A percentile compares a stretch with the other conserved stretches of the same genome.
These are phyloP conservation scores for Blastobotrys petasosporus DNA, from an alignment of 1,139 yeast species.

Conservation along the genomic window DNA sequence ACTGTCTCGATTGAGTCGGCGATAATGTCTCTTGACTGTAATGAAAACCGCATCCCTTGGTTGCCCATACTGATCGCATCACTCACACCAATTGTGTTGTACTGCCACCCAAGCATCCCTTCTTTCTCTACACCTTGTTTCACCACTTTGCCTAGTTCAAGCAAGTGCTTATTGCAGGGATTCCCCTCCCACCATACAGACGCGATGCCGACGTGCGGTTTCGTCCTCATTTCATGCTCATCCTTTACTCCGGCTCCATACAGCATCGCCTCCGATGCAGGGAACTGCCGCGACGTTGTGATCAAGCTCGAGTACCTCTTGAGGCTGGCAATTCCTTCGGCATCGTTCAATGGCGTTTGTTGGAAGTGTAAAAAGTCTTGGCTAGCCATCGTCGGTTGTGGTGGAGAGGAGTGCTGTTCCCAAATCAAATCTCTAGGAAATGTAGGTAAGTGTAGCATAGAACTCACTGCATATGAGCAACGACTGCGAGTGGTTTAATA, in stretches of 20 bases:
- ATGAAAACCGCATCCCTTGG: slow-evolving; percentile 86
- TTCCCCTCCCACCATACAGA: slow-evolving; percentile 98
- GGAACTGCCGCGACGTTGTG: slow-evolving; percentile 79
- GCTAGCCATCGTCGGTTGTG: background rate
- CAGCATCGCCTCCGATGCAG: slow-evolving; percentile 91
- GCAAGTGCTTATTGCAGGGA: slow-evolving; percentile 91
- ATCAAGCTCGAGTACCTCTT: slow-evolving; percentile 74
- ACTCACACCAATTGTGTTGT: slow-evolving; percentile 89
- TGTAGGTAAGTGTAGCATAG: too few relatives aligned
- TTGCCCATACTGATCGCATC: slow-evolving; percentile 98
- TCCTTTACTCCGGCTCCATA: slow-evolving; percentile 83
- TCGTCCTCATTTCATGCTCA: slow-evolving; percentile 54
- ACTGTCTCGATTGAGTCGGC: slow-evolving; percentile 95
- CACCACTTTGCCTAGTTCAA: slow-evolving; percentile 74
- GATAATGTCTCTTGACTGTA: slow-evolving; percentile 88
- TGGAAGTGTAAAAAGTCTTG: slow-evolving; percentile 15
- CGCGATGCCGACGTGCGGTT: slow-evolving; percentile 91
- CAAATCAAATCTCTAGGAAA: background rate
- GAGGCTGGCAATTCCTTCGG: slow-evolving; percentile 28
- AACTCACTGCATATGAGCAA: too few relatives aligned
- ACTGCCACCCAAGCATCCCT: slow-evolving; percentile 88
- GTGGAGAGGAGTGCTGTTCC: too few relatives aligned
- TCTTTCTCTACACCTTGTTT: slow-evolving; percentile 73
- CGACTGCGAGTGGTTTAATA: too few relatives aligned
- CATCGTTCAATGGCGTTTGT: slow-evolving; percentile 11